Percentiles rank a stretch among this genome's conserved stretches.
These are phyloP conservation scores for Moricandia moricandioides DNA, from an alignment of 345 rosid genomes.

Conservation along the genomic window DNA sequence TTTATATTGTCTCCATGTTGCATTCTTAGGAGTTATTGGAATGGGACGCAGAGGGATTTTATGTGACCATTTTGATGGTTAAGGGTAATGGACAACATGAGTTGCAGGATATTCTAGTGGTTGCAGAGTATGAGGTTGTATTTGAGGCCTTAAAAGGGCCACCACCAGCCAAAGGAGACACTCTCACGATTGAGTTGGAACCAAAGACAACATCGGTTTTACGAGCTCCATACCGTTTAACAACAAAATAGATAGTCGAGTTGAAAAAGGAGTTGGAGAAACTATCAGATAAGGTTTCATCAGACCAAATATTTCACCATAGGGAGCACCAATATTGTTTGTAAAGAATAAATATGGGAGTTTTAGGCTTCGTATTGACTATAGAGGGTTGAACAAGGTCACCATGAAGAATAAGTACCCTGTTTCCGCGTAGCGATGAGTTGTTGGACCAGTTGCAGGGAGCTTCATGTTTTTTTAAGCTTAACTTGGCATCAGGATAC, in stretches of 20 bases:
- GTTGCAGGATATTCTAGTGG: neutral
- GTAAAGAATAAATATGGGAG: neutral
- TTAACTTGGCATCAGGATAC: neutral
- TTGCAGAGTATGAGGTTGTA: neutral
- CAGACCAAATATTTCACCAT: no score
- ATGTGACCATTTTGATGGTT: no score
- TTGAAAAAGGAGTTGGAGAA: no score
- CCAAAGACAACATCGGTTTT: neutral
- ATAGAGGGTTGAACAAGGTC: neutral
- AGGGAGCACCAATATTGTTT: neutral
- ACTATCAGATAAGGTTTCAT: no score
- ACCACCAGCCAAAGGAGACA: neutral
- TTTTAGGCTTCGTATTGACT: neutral
- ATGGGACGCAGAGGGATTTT: no score
- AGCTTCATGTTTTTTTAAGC: neutral
- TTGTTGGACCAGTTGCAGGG: neutral
- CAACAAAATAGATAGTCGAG: no score
- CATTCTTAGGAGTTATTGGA: neutral
- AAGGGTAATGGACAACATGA: neutral
- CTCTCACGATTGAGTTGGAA: neutral
- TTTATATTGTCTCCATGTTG: neutral
- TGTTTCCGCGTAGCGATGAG: neutral
- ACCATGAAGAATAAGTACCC: neutral
- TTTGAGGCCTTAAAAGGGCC: neutral
- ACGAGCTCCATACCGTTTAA: neutral